phyloP scores from a whole-genome alignment of 1,284 basidiomycete genomes.

The Microbotryum saponariae region DNA sequence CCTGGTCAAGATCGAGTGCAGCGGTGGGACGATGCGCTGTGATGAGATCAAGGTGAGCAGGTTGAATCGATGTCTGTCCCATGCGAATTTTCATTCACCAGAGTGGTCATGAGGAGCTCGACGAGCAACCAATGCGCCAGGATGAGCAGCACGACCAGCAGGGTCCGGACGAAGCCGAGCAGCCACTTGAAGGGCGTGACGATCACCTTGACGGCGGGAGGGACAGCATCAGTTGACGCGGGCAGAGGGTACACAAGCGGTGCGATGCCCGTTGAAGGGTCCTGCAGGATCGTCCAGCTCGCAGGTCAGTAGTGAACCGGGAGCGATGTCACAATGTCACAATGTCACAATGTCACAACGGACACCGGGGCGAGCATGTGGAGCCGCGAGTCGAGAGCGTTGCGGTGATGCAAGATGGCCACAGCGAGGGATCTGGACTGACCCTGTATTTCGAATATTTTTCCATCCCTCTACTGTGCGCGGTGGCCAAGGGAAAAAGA shows the following conservation, averaged over 20 bases:
- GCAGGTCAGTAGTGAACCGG: too few species aligned
- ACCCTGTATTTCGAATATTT: too few species aligned
- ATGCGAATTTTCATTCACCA: constrained; percentile 4
- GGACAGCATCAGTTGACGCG: neutral
- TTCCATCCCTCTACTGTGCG: too few species aligned
- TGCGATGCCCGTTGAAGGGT: constrained; percentile 22
- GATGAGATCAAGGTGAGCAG: neutral
- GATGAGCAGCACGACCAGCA: constrained; percentile 18
- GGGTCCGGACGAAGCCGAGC: constrained; percentile 2
- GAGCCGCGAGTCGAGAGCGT: too few species aligned
- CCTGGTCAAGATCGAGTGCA: constrained; percentile 3
- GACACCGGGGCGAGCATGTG: too few species aligned
- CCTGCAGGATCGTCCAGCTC: neutral
- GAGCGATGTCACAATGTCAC: too few species aligned
- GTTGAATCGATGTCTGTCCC: neutral
- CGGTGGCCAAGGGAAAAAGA: too few species aligned
- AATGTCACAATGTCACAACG: too few species aligned
- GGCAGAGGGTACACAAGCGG: constrained; percentile 29
- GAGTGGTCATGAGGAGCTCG: constrained; percentile 14
- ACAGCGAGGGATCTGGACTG: too few species aligned
- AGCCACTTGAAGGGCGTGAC: constrained; percentile 3
- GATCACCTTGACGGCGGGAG: neutral
- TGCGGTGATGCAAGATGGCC: too few species aligned
- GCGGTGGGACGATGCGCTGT: constrained; percentile 3
- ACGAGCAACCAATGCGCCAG: constrained; percentile 13